Evolutionary conservation across 371 early-diverging fungal species (phyloP).

Genomic region (Rhizopus delemar): DNA sequence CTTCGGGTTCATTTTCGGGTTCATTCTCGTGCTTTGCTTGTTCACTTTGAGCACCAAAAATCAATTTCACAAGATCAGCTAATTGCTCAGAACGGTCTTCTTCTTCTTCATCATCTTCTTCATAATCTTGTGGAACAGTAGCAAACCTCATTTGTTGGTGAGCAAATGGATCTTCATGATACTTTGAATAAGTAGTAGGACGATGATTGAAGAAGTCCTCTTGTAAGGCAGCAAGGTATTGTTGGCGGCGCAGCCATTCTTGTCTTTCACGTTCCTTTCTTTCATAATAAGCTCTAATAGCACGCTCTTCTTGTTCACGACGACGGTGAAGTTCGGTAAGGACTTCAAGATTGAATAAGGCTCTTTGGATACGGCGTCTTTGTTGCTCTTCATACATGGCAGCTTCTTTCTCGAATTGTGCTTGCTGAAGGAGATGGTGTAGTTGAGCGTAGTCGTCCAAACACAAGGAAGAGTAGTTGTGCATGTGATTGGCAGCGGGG

Average conservation of each 20-base stretch:
- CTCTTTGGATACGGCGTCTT: conserved; percentile 16
- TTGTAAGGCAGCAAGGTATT: not conserved
- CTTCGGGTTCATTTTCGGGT: conserved; percentile 4
- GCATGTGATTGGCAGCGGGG: not conserved
- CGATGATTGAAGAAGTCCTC: not conserved
- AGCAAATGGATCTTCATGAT: not conserved
- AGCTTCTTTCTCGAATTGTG: conserved; percentile 14
- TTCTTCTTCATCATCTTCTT: conserved; percentile 9
- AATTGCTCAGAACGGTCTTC: conserved; percentile 13
- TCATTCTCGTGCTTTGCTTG: conserved; percentile 4
- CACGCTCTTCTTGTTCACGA: conserved; percentile 22
- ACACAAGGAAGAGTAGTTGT: conserved; percentile 11
- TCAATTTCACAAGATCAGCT: conserved; percentile 2
- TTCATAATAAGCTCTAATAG: conserved; percentile 23
- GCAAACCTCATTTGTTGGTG: not conserved
- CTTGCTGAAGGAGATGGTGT: conserved; percentile 23
- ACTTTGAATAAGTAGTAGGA: not conserved
- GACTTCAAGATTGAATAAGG: conserved; percentile 12
- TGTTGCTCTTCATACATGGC: conserved; percentile 13
- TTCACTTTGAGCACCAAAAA: conserved; percentile 15
- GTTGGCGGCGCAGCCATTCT: conserved; percentile 1
- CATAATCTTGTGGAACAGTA: not conserved
- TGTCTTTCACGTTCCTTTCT: conserved; percentile 8
- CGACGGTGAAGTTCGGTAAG: conserved; percentile 19
- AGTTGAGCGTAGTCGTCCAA: conserved; percentile 39